Base-by-base conservation (phyloP, 2,329 filamentous ascomycete species). In the Nemania abortiva region DNA sequence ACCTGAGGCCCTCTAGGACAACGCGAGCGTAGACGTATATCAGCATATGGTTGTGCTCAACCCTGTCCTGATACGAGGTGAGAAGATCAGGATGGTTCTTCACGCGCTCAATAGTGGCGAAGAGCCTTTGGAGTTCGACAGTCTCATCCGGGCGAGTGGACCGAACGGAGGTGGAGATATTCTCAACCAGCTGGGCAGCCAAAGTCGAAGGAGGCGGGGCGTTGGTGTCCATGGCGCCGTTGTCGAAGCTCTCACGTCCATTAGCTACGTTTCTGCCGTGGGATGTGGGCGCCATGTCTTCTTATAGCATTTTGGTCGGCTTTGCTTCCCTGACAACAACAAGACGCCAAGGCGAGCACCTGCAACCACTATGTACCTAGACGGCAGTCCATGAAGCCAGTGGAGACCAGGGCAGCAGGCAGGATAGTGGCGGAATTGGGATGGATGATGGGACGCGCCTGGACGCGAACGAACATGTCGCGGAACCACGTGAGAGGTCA, bases 101-200 rank as follows among this genome's bases (percentile, higher is more conserved):
- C 69, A 87, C 82, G 24, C 81, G 80, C 74, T 89, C 85, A 39
- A 91, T 88, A 34, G 86, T 81, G 54, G 82, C 80, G 70, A 89
- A 86, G 2, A 98, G 86, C 61, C 90, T 89, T 70, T 92, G 90
- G 71, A 98, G 91, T 58, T 93, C 92, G 73, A 90, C 89, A 68
- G 89, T 90, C 74, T 91, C 90, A 74, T 91, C 87, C 61, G 87
- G 87, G 75, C 88, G 86, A 62, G 87, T 86, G 53, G 87, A 88
- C 70, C 85, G 87, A 60, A 87, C 85, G 58, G 88, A 88, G 24
- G 91, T 87, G 52, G 91, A 89, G 70, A 94, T 90, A 78, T 93
- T 93, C 78, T 93, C 91, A 72, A 96, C 93, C 66, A 98, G 90
- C 80, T 97, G 93, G 13, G 93, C 93, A 61, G 95, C 94, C 76